phyloP scores from a whole-genome alignment of 2,329 filamentous ascomycete species.

The Purpureocillium takamizusanense region DNA sequence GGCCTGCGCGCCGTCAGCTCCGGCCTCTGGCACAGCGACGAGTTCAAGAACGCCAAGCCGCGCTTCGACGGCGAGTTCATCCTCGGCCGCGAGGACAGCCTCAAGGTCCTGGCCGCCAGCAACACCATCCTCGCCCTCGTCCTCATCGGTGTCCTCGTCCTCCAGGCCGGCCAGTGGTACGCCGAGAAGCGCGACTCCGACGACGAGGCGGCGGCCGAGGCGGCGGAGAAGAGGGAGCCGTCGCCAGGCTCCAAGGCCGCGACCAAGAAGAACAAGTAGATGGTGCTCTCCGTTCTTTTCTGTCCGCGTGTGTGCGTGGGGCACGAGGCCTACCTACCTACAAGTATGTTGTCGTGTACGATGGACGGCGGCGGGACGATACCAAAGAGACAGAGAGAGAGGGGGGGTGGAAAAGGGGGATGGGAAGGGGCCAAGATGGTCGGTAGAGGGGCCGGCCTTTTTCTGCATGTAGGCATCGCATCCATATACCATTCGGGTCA shows the following conservation, averaged over 20 bases:
- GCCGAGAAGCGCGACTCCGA: slow-evolving; percentile 87
- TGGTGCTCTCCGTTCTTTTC: not conserved
- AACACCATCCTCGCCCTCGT: slow-evolving; percentile 95
- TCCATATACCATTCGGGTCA: no score
- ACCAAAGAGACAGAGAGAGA: no score
- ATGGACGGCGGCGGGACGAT: no score
- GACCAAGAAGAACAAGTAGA: slow-evolving; percentile 27
- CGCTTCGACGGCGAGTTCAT: slow-evolving; percentile 51
- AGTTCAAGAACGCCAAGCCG: slow-evolving; percentile 27
- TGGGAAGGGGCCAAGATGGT: no score
- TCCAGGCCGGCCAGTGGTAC: slow-evolving; percentile 98
- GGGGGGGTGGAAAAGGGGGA: no score
- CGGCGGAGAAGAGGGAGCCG: slow-evolving; percentile 33
- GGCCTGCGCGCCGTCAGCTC: slow-evolving; percentile 75
- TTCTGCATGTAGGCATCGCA: no score
- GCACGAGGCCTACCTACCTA: no score
- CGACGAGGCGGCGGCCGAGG: slow-evolving; percentile 60
- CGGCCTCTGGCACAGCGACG: slow-evolving; percentile 49
- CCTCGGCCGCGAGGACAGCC: slow-evolving; percentile 75
- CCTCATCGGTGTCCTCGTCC: slow-evolving; percentile 78
- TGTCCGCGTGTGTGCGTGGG: no score
- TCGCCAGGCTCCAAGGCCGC: slow-evolving; percentile 15
- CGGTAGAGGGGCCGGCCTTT: no score
- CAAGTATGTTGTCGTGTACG: no score
- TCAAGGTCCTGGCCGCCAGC: slow-evolving; percentile 85